Percentiles rank a stretch among this genome's conserved stretches.
These are phyloP conservation scores for Wickerhamiella allomyrinae DNA, from an alignment of 805 yeast genomes.

Conservation along the genomic window DNA sequence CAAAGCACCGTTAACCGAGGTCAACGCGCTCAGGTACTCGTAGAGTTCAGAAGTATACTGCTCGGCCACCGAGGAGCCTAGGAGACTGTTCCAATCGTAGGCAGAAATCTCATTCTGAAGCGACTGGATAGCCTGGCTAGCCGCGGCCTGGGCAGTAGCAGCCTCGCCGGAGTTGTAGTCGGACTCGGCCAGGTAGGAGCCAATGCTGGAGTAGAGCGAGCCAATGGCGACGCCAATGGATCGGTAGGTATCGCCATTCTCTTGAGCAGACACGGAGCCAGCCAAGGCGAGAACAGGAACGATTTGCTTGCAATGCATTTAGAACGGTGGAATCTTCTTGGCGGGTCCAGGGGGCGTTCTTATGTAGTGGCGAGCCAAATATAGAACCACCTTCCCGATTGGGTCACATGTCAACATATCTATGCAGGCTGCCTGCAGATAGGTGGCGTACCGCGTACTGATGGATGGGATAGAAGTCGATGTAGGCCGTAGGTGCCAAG, in stretches of 20 bases:
- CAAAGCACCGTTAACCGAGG: slow-evolving; percentile 5
- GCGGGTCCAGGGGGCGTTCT: background rate
- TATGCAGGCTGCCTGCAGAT: background rate
- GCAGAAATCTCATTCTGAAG: slow-evolving; percentile 7
- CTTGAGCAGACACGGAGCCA: background rate
- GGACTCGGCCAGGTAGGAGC: slow-evolving; percentile 33
- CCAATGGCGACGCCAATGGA: slow-evolving; percentile 47
- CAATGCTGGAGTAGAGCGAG: slow-evolving; percentile 65
- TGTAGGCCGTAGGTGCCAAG: too few species aligned
- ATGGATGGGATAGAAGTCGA: too few species aligned
- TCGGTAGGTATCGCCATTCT: slow-evolving; percentile 20
- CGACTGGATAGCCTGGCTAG: slow-evolving; percentile 10
- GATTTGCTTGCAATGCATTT: background rate
- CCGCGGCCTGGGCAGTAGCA: slow-evolving; percentile 7
- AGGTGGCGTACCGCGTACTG: too few species aligned
- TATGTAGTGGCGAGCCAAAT: background rate
- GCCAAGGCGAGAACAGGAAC: background rate
- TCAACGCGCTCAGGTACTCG: slow-evolving; percentile 9
- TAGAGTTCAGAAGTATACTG: slow-evolving; percentile 12
- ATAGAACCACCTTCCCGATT: background rate
- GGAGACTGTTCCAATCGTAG: slow-evolving; percentile 12
- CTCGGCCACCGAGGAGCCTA: slow-evolving; percentile 12
- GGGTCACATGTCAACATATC: background rate
- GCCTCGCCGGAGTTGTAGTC: slow-evolving; percentile 5
- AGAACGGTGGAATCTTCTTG: background rate